Percentiles rank a stretch among this genome's conserved stretches.
These are phyloP conservation scores for Hymenoscyphus salicellus DNA, from an alignment of 2,329 filamentous ascomycete genomes.

Conservation along the genomic window DNA sequence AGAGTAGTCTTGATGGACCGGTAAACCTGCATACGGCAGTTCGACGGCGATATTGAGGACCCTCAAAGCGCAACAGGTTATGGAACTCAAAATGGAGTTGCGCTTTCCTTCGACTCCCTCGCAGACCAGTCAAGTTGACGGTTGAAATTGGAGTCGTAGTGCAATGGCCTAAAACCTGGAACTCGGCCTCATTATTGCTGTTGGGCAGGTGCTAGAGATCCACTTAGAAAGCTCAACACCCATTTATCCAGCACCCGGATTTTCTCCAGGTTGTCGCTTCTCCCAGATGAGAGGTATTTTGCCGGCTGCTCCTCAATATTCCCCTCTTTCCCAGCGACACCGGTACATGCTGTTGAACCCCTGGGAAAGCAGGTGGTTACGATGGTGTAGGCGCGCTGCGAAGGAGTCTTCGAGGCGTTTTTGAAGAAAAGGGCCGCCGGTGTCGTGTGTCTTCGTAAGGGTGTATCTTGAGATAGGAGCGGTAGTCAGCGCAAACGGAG, in stretches of 20 bases:
- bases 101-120: neutral
- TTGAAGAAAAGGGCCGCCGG: neutral
- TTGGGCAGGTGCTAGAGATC: conserved; percentile 11
- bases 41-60: conserved; percentile 4
- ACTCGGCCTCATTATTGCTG: conserved; percentile 16
- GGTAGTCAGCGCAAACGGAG: too few species aligned
- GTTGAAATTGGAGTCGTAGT: conserved; percentile 7
- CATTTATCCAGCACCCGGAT: conserved; percentile 18
- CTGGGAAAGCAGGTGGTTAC: neutral
- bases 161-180: conserved; percentile 5
- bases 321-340: neutral
- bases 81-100: neutral
- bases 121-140: neutral
- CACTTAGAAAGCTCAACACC: conserved; percentile 7
- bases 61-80: neutral
- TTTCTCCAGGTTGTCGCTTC: neutral
- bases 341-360: neutral
- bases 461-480: too few species aligned
- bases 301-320: conserved; percentile 7
- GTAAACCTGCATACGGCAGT: conserved; percentile 7
- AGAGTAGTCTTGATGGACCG: neutral
- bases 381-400: neutral
- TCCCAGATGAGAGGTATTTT: conserved; percentile 11
- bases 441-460: neutral
- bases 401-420: neutral